Evolutionary conservation across 352 stramenopile genomes (phyloP).

Genomic region (Phytophthora tubulina): DNA sequence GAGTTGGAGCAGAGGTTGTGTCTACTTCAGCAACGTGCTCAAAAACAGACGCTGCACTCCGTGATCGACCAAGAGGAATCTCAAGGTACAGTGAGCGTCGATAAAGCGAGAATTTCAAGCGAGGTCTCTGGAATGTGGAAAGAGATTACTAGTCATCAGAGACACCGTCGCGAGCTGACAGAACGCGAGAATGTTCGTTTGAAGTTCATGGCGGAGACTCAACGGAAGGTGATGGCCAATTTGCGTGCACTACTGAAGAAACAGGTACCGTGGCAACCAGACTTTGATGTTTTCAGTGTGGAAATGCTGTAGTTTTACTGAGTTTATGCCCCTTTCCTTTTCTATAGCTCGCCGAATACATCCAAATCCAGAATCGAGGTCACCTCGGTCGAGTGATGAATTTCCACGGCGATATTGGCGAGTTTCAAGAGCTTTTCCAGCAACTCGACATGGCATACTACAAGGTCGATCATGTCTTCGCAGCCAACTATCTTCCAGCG

Average conservation of each 20-base stretch:
- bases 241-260: conserved; percentile 25
- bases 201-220: conserved; percentile 43
- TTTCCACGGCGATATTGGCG: conserved; percentile 6
- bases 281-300: neutral
- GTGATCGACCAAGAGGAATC: too few relatives aligned
- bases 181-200: conserved; percentile 40
- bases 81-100: neutral
- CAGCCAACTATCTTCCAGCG: conserved; percentile 21
- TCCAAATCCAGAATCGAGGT: neutral
- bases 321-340: neutral
- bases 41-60: too few relatives aligned
- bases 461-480: conserved; percentile 25
- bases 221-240: conserved; percentile 47
- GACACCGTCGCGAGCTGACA: conserved; percentile 10
- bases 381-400: neutral
- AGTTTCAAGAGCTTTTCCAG: conserved; percentile 27
- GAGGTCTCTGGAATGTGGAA: conserved; percentile 13
- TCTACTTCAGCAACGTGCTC: neutral
- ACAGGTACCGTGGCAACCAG: neutral
- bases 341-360: conserved; percentile 2
- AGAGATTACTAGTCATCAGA: conserved; percentile 23
- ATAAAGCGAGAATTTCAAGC: neutral
- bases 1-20: conserved; percentile 36
- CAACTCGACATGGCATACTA: conserved; percentile 19
- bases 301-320: neutral